Evolutionary conservation across 768 basidiomycete genomes (phyloP).

Genomic region (Russula sp.): DNA sequence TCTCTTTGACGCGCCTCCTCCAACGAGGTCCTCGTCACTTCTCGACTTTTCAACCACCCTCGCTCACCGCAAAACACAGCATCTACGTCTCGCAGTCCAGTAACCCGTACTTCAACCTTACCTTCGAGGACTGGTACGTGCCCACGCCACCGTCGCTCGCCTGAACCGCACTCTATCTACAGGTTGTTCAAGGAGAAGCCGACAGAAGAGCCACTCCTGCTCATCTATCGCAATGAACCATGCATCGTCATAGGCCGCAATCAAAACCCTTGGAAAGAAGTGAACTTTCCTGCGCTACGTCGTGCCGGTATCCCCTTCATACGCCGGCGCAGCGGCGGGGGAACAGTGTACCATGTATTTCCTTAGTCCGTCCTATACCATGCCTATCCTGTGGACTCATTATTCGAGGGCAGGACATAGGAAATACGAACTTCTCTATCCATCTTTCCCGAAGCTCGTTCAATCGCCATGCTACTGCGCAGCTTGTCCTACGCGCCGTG

Average conservation of each 20-base stretch:
- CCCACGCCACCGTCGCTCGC: conserved; percentile 20
- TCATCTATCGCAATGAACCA: conserved; percentile 82
- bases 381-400: neutral
- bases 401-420: conserved; percentile 67
- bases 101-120: conserved; percentile 85
- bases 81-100: conserved; percentile 72
- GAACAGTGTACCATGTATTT: conserved; percentile 91
- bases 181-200: conserved; percentile 80
- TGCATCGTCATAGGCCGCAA: conserved; percentile 94
- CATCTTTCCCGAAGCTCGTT: conserved; percentile 80
- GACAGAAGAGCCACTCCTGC: conserved; percentile 60
- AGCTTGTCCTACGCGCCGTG: conserved; percentile 72
- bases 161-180: conserved; percentile 30
- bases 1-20: conserved; percentile 27
- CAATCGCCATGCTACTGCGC: conserved; percentile 69
- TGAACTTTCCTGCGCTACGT: conserved; percentile 61
- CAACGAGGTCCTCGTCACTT: conserved; percentile 11
- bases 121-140: conserved; percentile 82
- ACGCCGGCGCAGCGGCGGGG: conserved; percentile 85
- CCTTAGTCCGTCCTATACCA: neutral
- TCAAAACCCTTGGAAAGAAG: conserved; percentile 98
- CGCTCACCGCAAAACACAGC: conserved; percentile 33
- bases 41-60: conserved; percentile 2
- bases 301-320: conserved; percentile 63
- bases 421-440: conserved; percentile 96